phyloP scores from a whole-genome alignment of 176 grass and related monocot genomes.

The Musa schizocarpa region DNA sequence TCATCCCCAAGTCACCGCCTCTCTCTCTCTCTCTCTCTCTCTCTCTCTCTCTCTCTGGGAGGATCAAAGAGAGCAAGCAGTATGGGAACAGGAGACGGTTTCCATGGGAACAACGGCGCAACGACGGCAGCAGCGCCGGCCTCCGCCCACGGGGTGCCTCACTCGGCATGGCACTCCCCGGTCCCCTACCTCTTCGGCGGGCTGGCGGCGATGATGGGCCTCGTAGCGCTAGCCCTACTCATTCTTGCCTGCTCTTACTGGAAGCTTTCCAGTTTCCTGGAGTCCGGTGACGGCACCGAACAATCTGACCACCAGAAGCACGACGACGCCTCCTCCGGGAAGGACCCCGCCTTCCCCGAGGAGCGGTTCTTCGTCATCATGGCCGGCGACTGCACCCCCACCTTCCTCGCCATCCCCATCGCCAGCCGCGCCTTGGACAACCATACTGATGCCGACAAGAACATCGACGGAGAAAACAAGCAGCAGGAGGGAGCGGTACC shows the following conservation, averaged over 20 bases:
- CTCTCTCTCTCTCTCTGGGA: too few relatives aligned
- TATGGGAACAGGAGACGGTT: neutral
- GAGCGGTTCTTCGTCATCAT: constrained; percentile 54
- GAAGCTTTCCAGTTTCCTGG: constrained; percentile 25
- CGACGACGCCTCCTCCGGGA: neutral
- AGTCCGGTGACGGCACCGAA: neutral
- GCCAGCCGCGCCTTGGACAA: constrained; percentile 6
- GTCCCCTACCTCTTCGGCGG: constrained; percentile 42
- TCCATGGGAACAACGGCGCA: neutral
- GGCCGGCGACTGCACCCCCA: constrained; percentile 50
- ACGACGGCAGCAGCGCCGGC: neutral
- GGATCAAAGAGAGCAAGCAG: neutral
- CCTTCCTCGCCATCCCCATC: constrained; percentile 46
- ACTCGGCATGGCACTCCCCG: constrained; percentile 26
- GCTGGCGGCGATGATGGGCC: constrained; percentile 31
- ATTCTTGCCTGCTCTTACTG: constrained; percentile 35
- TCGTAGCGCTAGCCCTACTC: constrained; percentile 30
- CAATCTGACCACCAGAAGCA: neutral
- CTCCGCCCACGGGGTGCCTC: neutral
- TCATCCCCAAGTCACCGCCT: too few relatives aligned
- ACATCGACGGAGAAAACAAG: neutral
- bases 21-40: too few relatives aligned
- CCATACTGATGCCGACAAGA: neutral
- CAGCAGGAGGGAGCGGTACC: neutral
- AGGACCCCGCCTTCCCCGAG: neutral